Evolutionary conservation across 495 filamentous ascomycete genomes (phyloP).

Genomic region (Podospora fimiseda): DNA sequence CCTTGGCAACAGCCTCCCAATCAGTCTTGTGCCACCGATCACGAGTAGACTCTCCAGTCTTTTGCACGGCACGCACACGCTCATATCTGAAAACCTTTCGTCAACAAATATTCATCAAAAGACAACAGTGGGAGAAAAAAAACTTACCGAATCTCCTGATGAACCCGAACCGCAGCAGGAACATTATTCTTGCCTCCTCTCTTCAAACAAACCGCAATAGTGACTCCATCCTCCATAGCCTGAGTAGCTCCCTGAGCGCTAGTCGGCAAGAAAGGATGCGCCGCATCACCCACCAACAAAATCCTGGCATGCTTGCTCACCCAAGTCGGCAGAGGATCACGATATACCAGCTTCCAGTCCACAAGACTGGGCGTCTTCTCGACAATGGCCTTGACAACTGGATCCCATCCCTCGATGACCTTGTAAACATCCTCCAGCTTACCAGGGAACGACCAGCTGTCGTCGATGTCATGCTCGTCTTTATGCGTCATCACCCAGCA

Average conservation of each 20-base stretch:
- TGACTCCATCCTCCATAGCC: slow-evolving; percentile 59
- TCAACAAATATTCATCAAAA: slow-evolving; percentile 3
- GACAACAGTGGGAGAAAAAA: not conserved
- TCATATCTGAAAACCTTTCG: slow-evolving; percentile 31
- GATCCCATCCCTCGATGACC: slow-evolving; percentile 57
- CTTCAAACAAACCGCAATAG: slow-evolving; percentile 52
- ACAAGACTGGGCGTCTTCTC: slow-evolving; percentile 55
- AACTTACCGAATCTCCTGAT: slow-evolving; percentile 42
- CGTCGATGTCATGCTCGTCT: slow-evolving; percentile 53
- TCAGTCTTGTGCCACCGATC: slow-evolving; percentile 54
- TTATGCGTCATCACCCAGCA: slow-evolving; percentile 60
- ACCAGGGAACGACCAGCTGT: slow-evolving; percentile 56
- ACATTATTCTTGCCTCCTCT: slow-evolving; percentile 48
- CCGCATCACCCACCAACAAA: slow-evolving; percentile 53
- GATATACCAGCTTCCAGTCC: slow-evolving; percentile 63
- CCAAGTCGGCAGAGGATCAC: slow-evolving; percentile 59
- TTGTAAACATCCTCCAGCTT: slow-evolving; percentile 52
- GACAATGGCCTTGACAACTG: slow-evolving; percentile 50
- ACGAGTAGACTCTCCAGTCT: slow-evolving; percentile 47
- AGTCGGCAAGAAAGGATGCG: slow-evolving; percentile 60
- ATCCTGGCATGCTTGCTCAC: slow-evolving; percentile 52
- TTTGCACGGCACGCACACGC: slow-evolving; percentile 41
- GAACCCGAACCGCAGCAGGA: slow-evolving; percentile 37
- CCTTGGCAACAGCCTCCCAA: slow-evolving; percentile 45
- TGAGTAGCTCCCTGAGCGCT: slow-evolving; percentile 59